Evolutionary conservation across 257 asterid species (phyloP).

Genomic region (Gentiana macrophylla): DNA sequence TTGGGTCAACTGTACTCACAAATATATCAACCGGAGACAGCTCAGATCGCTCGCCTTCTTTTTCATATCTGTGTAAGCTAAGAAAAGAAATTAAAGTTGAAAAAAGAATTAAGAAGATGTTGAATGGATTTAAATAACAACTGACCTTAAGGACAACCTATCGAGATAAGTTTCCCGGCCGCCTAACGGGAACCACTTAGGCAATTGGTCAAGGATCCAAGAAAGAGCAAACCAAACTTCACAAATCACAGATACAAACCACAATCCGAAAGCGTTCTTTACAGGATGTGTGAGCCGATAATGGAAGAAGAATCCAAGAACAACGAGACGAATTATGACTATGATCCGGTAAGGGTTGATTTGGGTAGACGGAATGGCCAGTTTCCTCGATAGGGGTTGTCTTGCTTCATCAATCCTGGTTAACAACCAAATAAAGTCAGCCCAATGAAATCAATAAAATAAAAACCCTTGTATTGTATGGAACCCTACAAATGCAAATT

Average conservation of each 20-base stretch:
- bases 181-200: background rate
- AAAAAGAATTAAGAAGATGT: background rate
- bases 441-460: background rate
- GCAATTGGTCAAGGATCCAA: background rate
- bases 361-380: constrained; percentile 85
- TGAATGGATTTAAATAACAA: background rate
- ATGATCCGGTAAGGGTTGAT: constrained; percentile 90
- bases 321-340: constrained; percentile 22
- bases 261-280: too few species aligned
- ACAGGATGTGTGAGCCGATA: too few species aligned
- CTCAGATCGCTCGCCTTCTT: constrained; percentile 22
- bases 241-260: too few species aligned
- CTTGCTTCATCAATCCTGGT: constrained; percentile 94
- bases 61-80: constrained; percentile 15
- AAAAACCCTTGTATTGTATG: background rate
- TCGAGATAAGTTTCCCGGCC: too few species aligned
- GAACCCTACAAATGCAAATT: constrained; percentile 18
- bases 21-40: constrained; percentile 27
- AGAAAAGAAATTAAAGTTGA: background rate
- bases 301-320: constrained; percentile 11
- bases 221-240: background rate
- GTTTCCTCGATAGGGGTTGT: constrained; percentile 97
- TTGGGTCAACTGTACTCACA: constrained; percentile 29
- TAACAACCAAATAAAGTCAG: background rate
- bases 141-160: constrained; percentile 8